Conservation (phyloP, 78 protist species). For the slime mould (Dictyostelium discoideum) region dicty_2.7 NC_007088.5:5441001-5441500, state of each 20-base stretch:
- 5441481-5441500: conserved; percentile 50
- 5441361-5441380: conserved; percentile 37
- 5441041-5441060: neutral
- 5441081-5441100: neutral
- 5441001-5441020: conserved; percentile 14
- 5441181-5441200: conserved; percentile 41
- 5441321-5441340: no score
- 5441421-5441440: conserved; percentile 36
- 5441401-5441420: conserved; percentile 15
- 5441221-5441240: no score
- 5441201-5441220: no score
- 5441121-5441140: conserved; percentile 3
- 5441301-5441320: neutral
- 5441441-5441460: conserved; percentile 62
- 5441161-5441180: conserved; percentile 28
- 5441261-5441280: neutral
- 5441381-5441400: neutral
- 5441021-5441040: conserved; percentile 16
- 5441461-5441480: conserved; percentile 74
- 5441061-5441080: neutral
- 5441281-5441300: neutral
- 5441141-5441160: conserved; percentile 42
- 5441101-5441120: neutral
- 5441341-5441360: no score
- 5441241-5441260: neutral